A percentile compares a stretch with the other conserved stretches of the same genome.
Evolutionary conservation across 306 rosid genomes (phyloP).

Genomic region (Cicer cuneatum): DNA sequence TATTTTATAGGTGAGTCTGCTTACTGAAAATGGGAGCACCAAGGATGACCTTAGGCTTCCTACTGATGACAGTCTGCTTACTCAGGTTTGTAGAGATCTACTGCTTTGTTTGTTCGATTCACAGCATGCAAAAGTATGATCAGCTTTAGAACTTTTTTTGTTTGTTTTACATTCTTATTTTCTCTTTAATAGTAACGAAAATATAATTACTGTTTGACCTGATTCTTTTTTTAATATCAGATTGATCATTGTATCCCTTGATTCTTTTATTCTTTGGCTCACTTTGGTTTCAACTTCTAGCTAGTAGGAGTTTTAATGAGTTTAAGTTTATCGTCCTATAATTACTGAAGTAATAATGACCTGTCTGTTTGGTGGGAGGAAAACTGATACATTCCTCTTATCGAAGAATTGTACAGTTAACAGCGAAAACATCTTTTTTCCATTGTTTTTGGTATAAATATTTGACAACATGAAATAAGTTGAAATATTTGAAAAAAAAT

Average conservation of each 20-base stretch:
- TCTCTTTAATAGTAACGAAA: background rate
- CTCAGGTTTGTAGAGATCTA: constrained; percentile 57
- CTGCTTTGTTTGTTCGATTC: constrained; percentile 15
- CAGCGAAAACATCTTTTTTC: no score
- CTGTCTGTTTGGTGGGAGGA: no score
- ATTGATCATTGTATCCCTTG: background rate
- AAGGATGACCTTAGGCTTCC: constrained; percentile 63
- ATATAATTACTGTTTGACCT: background rate
- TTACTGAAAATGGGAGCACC: constrained; percentile 70
- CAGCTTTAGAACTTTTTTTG: background rate
- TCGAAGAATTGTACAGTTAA: no score
- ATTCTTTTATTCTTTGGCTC: background rate
- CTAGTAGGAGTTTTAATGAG: no score
- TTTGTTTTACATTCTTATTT: background rate
- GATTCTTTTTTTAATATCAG: background rate
- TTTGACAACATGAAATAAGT: background rate
- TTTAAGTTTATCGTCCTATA: no score
- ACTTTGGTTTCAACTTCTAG: background rate
- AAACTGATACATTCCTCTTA: no score
- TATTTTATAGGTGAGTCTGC: constrained; percentile 60
- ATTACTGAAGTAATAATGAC: background rate
- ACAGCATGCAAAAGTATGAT: background rate
- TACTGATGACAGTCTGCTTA: constrained; percentile 63
- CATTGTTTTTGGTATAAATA: no score
- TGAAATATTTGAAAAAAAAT: no score